Conservation (phyloP, 1,284 basidiomycete species). For the Trichosporon coremiiforme region DNA sequence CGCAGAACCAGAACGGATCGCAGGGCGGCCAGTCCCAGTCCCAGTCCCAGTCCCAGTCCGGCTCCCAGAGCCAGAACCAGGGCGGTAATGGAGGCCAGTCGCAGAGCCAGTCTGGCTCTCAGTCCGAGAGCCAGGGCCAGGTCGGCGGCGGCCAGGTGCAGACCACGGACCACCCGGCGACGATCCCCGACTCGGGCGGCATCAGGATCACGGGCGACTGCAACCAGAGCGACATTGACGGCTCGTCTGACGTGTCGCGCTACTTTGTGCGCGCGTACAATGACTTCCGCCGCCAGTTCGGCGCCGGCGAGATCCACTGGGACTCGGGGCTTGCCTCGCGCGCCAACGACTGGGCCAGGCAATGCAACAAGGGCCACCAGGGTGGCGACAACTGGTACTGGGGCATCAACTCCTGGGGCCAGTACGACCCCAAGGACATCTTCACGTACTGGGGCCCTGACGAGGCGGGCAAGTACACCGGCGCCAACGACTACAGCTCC, state of each 20-base stretch:
- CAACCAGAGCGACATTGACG: conserved; percentile 7
- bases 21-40: background rate
- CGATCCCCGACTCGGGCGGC: conserved; percentile 10
- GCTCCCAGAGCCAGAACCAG: background rate
- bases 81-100: background rate
- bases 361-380: conserved; percentile 18
- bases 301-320: conserved; percentile 4
- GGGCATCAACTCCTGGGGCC: conserved; percentile 7
- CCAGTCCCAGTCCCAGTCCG: background rate
- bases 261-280: conserved; percentile 12
- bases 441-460: conserved; percentile 9
- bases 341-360: conserved; percentile 2
- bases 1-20: background rate
- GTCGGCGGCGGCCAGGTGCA: conserved; percentile 7
- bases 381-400: conserved; percentile 17
- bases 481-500: background rate
- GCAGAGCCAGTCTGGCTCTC: background rate
- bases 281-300: conserved; percentile 9
- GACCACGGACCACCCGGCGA: background rate
- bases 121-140: conserved; percentile 2
- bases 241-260: conserved; percentile 2
- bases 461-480: background rate
- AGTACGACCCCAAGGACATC: conserved; percentile 5
- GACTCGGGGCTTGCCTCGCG: background rate
- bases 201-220: conserved; percentile 14